phyloP scores from a whole-genome alignment of 1,139 yeast species.

The Meyerozyma sp. region DNA sequence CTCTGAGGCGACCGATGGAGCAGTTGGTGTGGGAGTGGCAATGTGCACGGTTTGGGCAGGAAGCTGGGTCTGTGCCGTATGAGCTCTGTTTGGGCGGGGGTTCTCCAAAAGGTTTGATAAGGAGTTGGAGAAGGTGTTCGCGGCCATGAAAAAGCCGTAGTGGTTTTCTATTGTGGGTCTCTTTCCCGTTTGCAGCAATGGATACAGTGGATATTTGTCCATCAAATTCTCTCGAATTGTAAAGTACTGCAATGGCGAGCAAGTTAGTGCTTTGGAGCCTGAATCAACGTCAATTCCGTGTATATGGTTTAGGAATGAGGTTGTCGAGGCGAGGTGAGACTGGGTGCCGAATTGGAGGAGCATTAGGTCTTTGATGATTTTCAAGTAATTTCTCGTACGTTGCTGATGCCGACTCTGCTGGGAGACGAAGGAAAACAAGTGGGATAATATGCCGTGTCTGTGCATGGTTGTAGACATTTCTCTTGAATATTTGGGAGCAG shows the following conservation, averaged over 20 bases:
- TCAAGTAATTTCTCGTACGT: slow-evolving; percentile 42
- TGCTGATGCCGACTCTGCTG: slow-evolving; percentile 3
- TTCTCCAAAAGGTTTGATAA: slow-evolving; percentile 54
- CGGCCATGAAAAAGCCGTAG: slow-evolving; percentile 36
- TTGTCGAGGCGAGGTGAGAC: slow-evolving; percentile 37
- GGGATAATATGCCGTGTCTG: neutral
- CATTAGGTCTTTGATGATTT: slow-evolving; percentile 48
- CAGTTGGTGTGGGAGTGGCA: slow-evolving; percentile 89
- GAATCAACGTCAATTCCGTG: slow-evolving; percentile 34
- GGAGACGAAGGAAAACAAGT: neutral
- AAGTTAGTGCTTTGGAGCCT: slow-evolving; percentile 25
- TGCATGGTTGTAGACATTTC: neutral
- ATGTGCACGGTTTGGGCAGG: slow-evolving; percentile 69
- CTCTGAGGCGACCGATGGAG: slow-evolving; percentile 61
- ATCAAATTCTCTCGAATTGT: slow-evolving; percentile 70
- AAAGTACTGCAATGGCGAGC: slow-evolving; percentile 77
- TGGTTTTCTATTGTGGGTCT: slow-evolving; percentile 16
- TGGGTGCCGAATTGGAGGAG: slow-evolving; percentile 63
- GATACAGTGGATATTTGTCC: slow-evolving; percentile 69
- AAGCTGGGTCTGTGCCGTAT: slow-evolving; percentile 49
- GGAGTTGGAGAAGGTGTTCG: slow-evolving; percentile 42
- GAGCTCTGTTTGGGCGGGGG: slow-evolving; percentile 52
- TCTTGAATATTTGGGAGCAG: neutral
- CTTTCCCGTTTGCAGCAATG: slow-evolving; percentile 12
- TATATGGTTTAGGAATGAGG: slow-evolving; percentile 41